Percentiles rank a stretch among this genome's conserved stretches.
phyloP scores from a whole-genome alignment of 2,329 filamentous ascomycete species.

The Plectosphaerella sp. region DNA sequence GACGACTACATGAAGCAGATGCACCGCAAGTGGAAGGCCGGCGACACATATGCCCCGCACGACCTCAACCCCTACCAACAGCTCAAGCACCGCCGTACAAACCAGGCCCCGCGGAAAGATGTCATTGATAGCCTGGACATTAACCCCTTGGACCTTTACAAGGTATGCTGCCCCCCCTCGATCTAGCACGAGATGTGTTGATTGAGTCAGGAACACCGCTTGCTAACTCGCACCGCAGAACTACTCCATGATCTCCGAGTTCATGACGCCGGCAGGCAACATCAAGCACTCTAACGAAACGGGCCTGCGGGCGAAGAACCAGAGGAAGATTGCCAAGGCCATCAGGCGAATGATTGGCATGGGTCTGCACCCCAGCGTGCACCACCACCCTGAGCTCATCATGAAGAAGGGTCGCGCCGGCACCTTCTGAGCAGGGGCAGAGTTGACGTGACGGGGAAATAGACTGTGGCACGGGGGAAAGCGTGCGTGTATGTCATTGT shows the following conservation, averaged over 20 bases:
- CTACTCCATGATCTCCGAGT: conserved; percentile 87
- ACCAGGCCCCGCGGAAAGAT: conserved; percentile 52
- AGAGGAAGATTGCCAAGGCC: conserved; percentile 89
- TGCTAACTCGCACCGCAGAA: conserved; percentile 54
- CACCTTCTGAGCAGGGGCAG: neutral
- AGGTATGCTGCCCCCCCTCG: conserved; percentile 48
- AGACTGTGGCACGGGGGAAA: conserved; percentile 13
- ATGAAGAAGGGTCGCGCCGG: conserved; percentile 22
- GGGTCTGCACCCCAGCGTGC: conserved; percentile 86
- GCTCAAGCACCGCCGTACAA: conserved; percentile 68
- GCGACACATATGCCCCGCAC: conserved; percentile 87
- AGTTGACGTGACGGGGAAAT: neutral
- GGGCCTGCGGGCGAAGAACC: conserved; percentile 81
- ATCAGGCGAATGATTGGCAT: conserved; percentile 84
- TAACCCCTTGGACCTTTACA: conserved; percentile 80
- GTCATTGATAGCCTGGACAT: conserved; percentile 76
- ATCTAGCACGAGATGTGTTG: too few species aligned
- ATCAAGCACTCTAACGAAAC: conserved; percentile 76
- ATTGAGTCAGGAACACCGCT: neutral
- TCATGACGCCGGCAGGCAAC: conserved; percentile 76
- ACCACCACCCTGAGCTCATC: conserved; percentile 81
- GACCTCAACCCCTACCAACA: conserved; percentile 77
- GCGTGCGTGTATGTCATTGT: conserved; percentile 11
- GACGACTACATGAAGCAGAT: conserved; percentile 59
- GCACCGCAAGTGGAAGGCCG: conserved; percentile 66